Conservation (phyloP, 768 basidiomycete genomes). For the Collybia sp. region DNA sequence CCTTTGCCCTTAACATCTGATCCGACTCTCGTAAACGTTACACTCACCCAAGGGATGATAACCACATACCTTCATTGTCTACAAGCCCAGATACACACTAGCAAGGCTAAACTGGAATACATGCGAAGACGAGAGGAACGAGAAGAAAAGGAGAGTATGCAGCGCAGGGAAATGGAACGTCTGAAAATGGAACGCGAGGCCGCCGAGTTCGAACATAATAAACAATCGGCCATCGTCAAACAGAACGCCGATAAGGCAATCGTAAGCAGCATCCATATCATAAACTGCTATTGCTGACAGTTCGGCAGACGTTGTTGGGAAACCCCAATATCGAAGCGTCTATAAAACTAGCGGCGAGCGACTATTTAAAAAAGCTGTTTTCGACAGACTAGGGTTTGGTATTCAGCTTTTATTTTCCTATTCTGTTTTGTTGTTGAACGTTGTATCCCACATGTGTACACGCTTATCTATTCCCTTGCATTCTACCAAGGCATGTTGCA, state of each 20-base stretch:
- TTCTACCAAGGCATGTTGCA: not conserved
- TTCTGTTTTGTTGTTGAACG: not conserved
- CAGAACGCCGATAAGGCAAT: slow-evolving; percentile 66
- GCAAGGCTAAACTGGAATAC: slow-evolving; percentile 67
- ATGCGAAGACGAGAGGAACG: slow-evolving; percentile 63
- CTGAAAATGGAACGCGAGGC: slow-evolving; percentile 51
- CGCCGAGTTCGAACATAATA: slow-evolving; percentile 49
- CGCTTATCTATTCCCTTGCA: not conserved
- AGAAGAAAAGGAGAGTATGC: slow-evolving; percentile 53
- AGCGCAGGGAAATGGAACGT: slow-evolving; percentile 49
- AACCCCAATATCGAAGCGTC: slow-evolving; percentile 54
- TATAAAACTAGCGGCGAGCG: slow-evolving; percentile 62
- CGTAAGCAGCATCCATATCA: slow-evolving; percentile 24
- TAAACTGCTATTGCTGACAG: slow-evolving; percentile 1
- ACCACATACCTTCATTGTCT: slow-evolving; percentile 54
- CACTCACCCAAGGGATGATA: slow-evolving; percentile 54
- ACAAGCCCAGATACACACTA: slow-evolving; percentile 64
- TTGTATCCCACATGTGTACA: not conserved
- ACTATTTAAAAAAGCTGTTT: slow-evolving; percentile 69
- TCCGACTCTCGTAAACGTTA: slow-evolving; percentile 37
- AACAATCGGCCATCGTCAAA: slow-evolving; percentile 46
- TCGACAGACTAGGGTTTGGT: slow-evolving; percentile 26
- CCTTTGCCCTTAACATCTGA: slow-evolving; percentile 11
- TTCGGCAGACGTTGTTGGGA: slow-evolving; percentile 46
- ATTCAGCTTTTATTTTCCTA: not conserved